A percentile compares a stretch with the other conserved stretches of the same genome.
These are phyloP conservation scores for Cyberlindnera bimundalis DNA, from an alignment of 805 yeast species.

Conservation along the genomic window DNA sequence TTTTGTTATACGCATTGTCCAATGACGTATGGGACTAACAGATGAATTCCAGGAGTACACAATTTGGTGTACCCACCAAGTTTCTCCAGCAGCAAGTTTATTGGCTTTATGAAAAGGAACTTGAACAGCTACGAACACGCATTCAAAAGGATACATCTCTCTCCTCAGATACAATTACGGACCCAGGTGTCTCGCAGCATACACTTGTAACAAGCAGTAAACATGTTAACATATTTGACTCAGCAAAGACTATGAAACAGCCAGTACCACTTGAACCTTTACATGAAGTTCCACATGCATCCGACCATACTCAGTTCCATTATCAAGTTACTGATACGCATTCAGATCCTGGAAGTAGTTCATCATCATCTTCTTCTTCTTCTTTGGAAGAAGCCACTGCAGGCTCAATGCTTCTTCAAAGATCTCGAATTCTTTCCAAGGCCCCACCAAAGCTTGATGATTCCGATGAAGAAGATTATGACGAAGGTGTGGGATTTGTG, in stretches of 20 bases:
- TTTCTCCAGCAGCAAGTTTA: conserved; percentile 29
- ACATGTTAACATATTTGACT: conserved; percentile 2
- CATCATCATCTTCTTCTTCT: conserved; percentile 4
- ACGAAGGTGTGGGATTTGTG: conserved; percentile 12
- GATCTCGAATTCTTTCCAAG: conserved; percentile 25
- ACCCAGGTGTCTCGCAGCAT: conserved; percentile 3
- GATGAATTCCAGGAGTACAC: conserved; percentile 11
- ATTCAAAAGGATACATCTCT: conserved; percentile 20
- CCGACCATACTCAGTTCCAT: background rate
- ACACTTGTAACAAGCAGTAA: background rate
- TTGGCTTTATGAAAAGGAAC: conserved; percentile 29
- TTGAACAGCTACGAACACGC: conserved; percentile 23
- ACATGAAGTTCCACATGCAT: background rate
- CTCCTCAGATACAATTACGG: conserved; percentile 15
- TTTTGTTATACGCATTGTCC: too few species aligned
- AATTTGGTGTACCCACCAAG: conserved; percentile 23
- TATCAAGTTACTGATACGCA: background rate
- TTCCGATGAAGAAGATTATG: conserved; percentile 21
- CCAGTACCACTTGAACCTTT: background rate
- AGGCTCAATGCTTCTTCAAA: conserved; percentile 25
- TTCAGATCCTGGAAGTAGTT: conserved; percentile 3
- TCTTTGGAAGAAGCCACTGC: conserved; percentile 2
- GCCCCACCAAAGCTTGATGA: conserved; percentile 19
- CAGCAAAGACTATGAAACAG: background rate
- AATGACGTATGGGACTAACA: too few species aligned